Percentiles rank a stretch among this genome's conserved stretches.
These are phyloP conservation scores for Coniochaeta hoffmannii DNA, from an alignment of 2,329 filamentous ascomycete genomes.

Conservation along the genomic window DNA sequence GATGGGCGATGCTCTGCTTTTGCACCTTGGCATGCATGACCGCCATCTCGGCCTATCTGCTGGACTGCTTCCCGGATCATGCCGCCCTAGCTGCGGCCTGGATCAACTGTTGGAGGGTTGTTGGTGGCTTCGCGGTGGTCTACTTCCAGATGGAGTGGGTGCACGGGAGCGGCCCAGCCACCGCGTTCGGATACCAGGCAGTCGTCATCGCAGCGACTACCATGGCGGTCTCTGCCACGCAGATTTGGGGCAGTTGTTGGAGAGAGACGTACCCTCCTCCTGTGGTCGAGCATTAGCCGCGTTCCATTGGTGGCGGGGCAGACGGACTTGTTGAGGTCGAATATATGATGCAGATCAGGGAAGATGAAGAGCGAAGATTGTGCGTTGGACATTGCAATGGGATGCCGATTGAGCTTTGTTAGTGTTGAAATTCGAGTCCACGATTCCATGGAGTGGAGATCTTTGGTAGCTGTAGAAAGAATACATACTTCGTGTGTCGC, in stretches of 20 bases:
- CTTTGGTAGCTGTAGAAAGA: too few relatives aligned
- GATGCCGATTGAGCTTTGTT: too few relatives aligned
- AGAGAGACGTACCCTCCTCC: conserved; percentile 6
- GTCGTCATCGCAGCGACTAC: conserved; percentile 7
- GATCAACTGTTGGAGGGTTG: conserved; percentile 27
- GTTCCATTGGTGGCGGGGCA: neutral
- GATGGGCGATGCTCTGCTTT: conserved; percentile 37
- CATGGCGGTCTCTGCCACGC: conserved; percentile 3
- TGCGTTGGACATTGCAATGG: too few relatives aligned
- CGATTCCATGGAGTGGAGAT: too few relatives aligned
- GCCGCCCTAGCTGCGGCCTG: conserved; percentile 37
- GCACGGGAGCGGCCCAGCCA: conserved; percentile 4
- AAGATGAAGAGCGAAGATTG: neutral
- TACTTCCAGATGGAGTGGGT: conserved; percentile 42
- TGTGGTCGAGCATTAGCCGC: neutral
- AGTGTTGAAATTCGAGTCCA: too few relatives aligned
- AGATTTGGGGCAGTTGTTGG: conserved; percentile 8
- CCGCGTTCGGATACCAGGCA: conserved; percentile 9
- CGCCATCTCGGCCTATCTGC: conserved; percentile 36
- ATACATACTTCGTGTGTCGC: too few relatives aligned
- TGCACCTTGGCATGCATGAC: conserved; percentile 39
- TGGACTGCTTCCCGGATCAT: conserved; percentile 42
- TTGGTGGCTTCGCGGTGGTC: conserved; percentile 38
- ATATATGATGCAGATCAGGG: too few relatives aligned
- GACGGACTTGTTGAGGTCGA: too few relatives aligned